phyloP scores from a whole-genome alignment of 2,329 filamentous ascomycete species.

The Diplodia corticola region DNA sequence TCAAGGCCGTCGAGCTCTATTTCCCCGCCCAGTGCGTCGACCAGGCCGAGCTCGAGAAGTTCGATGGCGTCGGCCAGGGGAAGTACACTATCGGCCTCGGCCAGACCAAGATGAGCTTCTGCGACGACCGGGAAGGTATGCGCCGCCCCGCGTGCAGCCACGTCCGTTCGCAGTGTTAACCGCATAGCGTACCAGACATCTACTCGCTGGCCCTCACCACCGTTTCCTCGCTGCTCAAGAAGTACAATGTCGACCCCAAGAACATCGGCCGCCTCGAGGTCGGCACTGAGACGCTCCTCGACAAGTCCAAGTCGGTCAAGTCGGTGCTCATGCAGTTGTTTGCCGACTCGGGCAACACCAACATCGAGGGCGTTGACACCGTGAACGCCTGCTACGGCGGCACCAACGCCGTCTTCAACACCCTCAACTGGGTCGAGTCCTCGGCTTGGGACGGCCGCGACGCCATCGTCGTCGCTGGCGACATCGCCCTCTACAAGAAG shows the following conservation, averaged over 20 bases:
- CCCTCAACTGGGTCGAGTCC: conserved; percentile 56
- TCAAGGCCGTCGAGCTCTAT: conserved; percentile 58
- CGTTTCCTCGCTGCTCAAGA: conserved; percentile 53
- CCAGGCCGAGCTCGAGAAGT: conserved; percentile 55
- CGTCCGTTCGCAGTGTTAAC: conserved; percentile 4
- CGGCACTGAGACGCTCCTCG: conserved; percentile 55
- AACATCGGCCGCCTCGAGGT: conserved; percentile 55
- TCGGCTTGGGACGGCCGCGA: conserved; percentile 56
- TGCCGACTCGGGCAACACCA: conserved; percentile 53
- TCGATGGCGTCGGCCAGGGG: conserved; percentile 54
- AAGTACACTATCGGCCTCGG: conserved; percentile 58
- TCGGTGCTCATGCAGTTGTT: conserved; percentile 57
- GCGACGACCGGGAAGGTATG: conserved; percentile 55
- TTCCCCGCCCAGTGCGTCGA: conserved; percentile 57
- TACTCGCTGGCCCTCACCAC: conserved; percentile 56
- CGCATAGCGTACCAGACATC: conserved; percentile 44
- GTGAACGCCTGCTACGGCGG: conserved; percentile 58
- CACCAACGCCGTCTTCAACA: conserved; percentile 57
- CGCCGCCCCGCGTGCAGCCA: conserved; percentile 8
- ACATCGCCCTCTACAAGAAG: conserved; percentile 58
- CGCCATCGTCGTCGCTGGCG: conserved; percentile 54
- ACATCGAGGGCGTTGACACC: conserved; percentile 56
- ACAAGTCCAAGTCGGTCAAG: conserved; percentile 59
- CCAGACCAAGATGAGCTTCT: conserved; percentile 58
- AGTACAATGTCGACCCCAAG: conserved; percentile 54